Percentiles rank a stretch among this genome's conserved stretches.
phyloP scores from a whole-genome alignment of 805 yeast species.

The Naumovozyma castellii region DNA sequence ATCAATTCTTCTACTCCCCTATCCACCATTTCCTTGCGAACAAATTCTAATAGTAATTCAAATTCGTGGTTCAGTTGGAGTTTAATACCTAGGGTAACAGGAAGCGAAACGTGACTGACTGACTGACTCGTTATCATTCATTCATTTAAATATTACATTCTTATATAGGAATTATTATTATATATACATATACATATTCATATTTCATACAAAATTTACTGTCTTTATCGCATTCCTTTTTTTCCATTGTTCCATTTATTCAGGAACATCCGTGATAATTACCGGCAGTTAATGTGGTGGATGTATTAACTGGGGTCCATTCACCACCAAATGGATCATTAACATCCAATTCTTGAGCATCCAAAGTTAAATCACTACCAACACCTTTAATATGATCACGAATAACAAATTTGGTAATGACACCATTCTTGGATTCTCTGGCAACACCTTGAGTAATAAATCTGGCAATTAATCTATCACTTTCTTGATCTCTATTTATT shows the following conservation, averaged over 20 bases:
- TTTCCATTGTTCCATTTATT: too few species aligned
- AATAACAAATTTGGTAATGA: slow-evolving; percentile 56
- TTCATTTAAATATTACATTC: too few species aligned
- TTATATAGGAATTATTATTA: too few species aligned
- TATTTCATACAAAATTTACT: too few species aligned
- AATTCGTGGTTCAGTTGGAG: slow-evolving; percentile 1
- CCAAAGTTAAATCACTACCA: slow-evolving; percentile 36
- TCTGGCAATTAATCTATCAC: slow-evolving; percentile 70
- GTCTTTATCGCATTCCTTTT: too few species aligned
- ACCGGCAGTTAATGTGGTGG: slow-evolving; percentile 32
- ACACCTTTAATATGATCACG: slow-evolving; percentile 33
- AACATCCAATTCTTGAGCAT: slow-evolving; percentile 29
- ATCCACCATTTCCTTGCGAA: background rate
- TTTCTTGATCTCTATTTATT: slow-evolving; percentile 35
- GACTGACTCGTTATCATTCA: too few species aligned
- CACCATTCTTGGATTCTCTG: slow-evolving; percentile 64
- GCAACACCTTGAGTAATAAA: slow-evolving; percentile 68
- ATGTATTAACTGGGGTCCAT: slow-evolving; percentile 29
- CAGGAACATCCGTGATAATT: slow-evolving; percentile 25
- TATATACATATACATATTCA: too few species aligned
- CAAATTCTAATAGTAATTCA: background rate
- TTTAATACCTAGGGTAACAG: background rate
- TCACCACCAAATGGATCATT: slow-evolving; percentile 33
- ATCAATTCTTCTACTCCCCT: background rate
- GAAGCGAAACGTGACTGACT: too few species aligned